Conservation (phyloP, 2,329 filamentous ascomycete species). For the Trematosphaeria pertusa region DNA sequence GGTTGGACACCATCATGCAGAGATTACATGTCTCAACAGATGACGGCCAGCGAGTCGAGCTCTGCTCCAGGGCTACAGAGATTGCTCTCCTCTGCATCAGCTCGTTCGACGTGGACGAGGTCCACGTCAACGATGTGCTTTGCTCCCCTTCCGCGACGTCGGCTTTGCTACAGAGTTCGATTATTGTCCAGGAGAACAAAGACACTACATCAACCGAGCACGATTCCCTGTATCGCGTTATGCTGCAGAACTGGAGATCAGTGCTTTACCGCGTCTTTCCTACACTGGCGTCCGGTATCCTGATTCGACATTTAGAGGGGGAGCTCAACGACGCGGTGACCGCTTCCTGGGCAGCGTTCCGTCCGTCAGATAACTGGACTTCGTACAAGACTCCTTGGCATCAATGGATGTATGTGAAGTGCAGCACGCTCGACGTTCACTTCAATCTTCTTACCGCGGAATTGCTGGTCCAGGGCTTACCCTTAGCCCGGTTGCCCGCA, state of each 20-base stretch:
- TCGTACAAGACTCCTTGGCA: neutral
- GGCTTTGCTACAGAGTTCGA: slow-evolving; percentile 21
- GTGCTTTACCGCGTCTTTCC: slow-evolving; percentile 12
- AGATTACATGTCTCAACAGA: slow-evolving; percentile 30
- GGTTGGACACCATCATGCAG: slow-evolving; percentile 46
- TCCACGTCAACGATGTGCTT: slow-evolving; percentile 37
- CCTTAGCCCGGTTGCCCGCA: slow-evolving; percentile 55
- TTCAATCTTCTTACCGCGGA: slow-evolving; percentile 61
- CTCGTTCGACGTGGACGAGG: slow-evolving; percentile 54
- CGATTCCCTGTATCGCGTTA: slow-evolving; percentile 7
- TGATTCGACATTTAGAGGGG: neutral
- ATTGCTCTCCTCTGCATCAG: slow-evolving; percentile 51
- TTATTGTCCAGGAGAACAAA: slow-evolving; percentile 21
- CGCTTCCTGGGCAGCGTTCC: slow-evolving; percentile 11
- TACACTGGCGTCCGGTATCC: neutral
- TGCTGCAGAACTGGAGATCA: slow-evolving; percentile 20
- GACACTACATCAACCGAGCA: slow-evolving; percentile 6
- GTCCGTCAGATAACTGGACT: slow-evolving; percentile 4
- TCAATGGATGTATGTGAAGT: slow-evolving; percentile 9
- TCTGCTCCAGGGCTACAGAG: slow-evolving; percentile 46
- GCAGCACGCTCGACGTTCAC: slow-evolving; percentile 41
- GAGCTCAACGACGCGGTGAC: slow-evolving; percentile 6
- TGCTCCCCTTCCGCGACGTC: slow-evolving; percentile 5
- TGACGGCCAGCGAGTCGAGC: slow-evolving; percentile 29
- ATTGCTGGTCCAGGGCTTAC: slow-evolving; percentile 61